These are phyloP conservation scores for Geotrichum reessii DNA, from an alignment of 1,139 yeast genomes.

Conservation along the genomic window DNA sequence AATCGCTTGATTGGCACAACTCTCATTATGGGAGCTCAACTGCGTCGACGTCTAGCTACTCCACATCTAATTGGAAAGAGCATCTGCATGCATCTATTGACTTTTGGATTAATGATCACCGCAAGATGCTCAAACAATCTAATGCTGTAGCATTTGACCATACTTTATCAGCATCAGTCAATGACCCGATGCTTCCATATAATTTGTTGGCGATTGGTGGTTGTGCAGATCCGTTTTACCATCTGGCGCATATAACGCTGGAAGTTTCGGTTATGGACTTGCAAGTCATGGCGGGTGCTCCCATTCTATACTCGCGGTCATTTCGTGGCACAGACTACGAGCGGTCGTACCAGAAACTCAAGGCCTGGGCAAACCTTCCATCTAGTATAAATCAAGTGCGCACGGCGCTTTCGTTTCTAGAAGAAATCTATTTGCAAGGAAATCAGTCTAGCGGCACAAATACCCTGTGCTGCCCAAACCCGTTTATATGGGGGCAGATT, in stretches of 20 bases:
- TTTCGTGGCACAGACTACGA: slow-evolving; percentile 39
- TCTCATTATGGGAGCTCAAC: not conserved
- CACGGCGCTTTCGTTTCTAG: slow-evolving; percentile 30
- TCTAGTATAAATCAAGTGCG: slow-evolving; percentile 11
- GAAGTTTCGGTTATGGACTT: slow-evolving; percentile 71
- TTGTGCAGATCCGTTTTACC: slow-evolving; percentile 39
- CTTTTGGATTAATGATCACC: slow-evolving; percentile 13
- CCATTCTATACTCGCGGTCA: slow-evolving; percentile 48
- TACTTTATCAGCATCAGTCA: not conserved
- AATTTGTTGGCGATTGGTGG: slow-evolving; percentile 22
- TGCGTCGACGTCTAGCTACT: not conserved
- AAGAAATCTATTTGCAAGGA: slow-evolving; percentile 26
- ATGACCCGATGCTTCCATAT: slow-evolving; percentile 15
- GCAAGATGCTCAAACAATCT: slow-evolving; percentile 7
- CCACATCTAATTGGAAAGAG: slow-evolving; percentile 6
- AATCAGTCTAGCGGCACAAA: not conserved
- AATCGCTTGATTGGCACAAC: slow-evolving; percentile 40
- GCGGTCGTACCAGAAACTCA: not conserved
- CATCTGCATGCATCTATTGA: slow-evolving; percentile 10
- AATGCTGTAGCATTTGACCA: slow-evolving; percentile 25
- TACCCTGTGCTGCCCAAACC: slow-evolving; percentile 16
- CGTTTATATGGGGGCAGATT: slow-evolving; percentile 28
- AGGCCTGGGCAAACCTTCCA: slow-evolving; percentile 8
- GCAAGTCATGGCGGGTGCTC: slow-evolving; percentile 75
- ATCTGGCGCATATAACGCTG: slow-evolving; percentile 67